Evolutionary conservation across 768 basidiomycete species (phyloP), one percentile per base, ranked within the genome.

Genomic region (Piloderma croceum): DNA sequence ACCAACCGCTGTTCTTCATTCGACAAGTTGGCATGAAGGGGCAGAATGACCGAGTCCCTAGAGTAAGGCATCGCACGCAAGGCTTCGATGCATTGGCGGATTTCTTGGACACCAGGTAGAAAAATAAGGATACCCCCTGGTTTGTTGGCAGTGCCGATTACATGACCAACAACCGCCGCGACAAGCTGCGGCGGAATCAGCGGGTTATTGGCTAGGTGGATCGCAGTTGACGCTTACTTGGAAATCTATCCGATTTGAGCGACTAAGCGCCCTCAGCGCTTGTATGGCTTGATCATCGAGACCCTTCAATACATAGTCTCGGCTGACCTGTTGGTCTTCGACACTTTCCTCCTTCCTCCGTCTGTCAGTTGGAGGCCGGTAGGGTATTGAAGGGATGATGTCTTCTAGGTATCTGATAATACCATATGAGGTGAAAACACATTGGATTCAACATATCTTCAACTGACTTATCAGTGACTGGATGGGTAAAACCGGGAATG

Each of bases 101-200:
- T 91, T 54, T 91, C 88, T 60, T 84, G 85, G 2, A 90, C 83
- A 58, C 92, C 92, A n/a, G 90, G 80, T 40, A 92, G 68, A 62
- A 97, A 97, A 32, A 96, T 76, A 18, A 97, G 70, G 33, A 96
- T 77, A 5, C 83, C 90, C 3, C 79, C 84, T 7, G 57, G 60
- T 21, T 69, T 66, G 10, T 67, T 53, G 18, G 63, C 58, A 5
- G 69, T 74, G 5, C 63, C 56, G 11, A 81, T 57, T 41, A 91
- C 82, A 48, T 89, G 67, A 22, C 69, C 62, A 7, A 90, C 76
- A 10, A 86, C 65, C 0, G 75, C 64, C 6, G 79, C 77, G 27
- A 93, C 73, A 3, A 93, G 68, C 76, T 87, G 52, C 12, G 29
- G 23, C 7, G 10, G 11, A 6, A 51, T 34, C 13, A 34, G 39